phyloP scores from a whole-genome alignment of 1,284 basidiomycete species.

The Grifola frondosa region DNA sequence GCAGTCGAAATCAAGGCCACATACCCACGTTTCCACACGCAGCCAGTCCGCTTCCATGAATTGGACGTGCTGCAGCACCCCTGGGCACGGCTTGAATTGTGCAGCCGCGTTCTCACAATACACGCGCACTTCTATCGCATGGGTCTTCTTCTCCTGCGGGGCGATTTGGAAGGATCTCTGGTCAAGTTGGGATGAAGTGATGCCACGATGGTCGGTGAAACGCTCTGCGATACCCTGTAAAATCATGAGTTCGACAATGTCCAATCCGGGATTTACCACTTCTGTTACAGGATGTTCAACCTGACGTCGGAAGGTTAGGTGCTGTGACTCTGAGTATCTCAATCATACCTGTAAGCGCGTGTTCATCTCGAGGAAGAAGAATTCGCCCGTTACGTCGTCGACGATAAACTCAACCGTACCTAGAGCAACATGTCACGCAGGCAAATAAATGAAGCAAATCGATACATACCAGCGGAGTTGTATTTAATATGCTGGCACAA shows the following conservation, averaged over 20 bases:
- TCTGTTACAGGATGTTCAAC: constrained; percentile 76
- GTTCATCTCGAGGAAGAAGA: constrained; percentile 79
- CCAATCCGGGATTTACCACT: constrained; percentile 52
- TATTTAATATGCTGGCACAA: constrained; percentile 55
- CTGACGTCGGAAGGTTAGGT: too few species aligned
- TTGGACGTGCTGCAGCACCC: constrained; percentile 57
- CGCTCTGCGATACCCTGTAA: constrained; percentile 46
- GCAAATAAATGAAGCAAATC: neutral
- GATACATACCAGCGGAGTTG: constrained; percentile 50
- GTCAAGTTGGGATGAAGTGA: constrained; percentile 29
- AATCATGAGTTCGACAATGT: constrained; percentile 70
- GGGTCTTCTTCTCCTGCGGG: constrained; percentile 21
- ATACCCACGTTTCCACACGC: constrained; percentile 57
- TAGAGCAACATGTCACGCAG: too few species aligned
- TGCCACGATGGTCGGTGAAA: constrained; percentile 15
- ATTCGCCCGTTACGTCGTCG: constrained; percentile 51
- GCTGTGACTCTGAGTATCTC: too few species aligned
- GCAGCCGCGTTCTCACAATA: constrained; percentile 68
- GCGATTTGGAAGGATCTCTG: constrained; percentile 34
- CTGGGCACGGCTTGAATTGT: constrained; percentile 61
- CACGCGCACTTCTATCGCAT: constrained; percentile 64
- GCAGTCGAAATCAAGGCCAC: constrained; percentile 6
- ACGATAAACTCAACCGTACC: constrained; percentile 72
- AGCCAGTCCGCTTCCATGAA: constrained; percentile 45
- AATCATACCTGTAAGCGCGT: constrained; percentile 61